These are phyloP conservation scores for Anacardium occidentale DNA, from an alignment of 345 rosid species.

Conservation along the genomic window DNA sequence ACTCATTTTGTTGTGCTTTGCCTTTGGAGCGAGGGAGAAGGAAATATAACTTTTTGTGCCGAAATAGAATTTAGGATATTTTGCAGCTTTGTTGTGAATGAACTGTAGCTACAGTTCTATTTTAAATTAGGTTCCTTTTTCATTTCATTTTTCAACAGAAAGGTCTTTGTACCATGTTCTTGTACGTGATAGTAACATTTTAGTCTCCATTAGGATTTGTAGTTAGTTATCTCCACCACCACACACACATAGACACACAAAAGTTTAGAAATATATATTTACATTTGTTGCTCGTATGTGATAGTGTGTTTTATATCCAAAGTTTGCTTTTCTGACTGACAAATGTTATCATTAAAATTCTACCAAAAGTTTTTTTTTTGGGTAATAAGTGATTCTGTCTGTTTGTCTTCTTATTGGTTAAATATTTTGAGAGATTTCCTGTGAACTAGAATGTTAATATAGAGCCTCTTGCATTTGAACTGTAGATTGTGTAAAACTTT, in stretches of 20 bases:
- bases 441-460: neutral
- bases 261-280: no score
- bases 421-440: neutral
- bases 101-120: neutral
- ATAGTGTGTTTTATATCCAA: no score
- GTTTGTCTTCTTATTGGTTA: neutral
- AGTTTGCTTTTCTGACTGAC: neutral
- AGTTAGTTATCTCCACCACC: no score
- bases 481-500: neutral
- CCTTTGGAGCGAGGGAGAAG: neutral
- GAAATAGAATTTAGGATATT: neutral
- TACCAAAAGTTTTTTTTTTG: neutral
- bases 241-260: no score
- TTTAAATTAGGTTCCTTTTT: neutral
- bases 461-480: neutral
- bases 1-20: neutral
- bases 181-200: neutral
- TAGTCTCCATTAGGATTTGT: neutral
- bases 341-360: neutral
- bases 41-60: neutral
- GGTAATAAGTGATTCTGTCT: neutral
- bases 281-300: neutral
- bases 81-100: neutral
- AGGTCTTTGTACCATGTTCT: neutral
- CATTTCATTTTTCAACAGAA: neutral